Base-by-base conservation (phyloP, 1,139 yeast species). In the Suhomyces panamericanus region DNA sequence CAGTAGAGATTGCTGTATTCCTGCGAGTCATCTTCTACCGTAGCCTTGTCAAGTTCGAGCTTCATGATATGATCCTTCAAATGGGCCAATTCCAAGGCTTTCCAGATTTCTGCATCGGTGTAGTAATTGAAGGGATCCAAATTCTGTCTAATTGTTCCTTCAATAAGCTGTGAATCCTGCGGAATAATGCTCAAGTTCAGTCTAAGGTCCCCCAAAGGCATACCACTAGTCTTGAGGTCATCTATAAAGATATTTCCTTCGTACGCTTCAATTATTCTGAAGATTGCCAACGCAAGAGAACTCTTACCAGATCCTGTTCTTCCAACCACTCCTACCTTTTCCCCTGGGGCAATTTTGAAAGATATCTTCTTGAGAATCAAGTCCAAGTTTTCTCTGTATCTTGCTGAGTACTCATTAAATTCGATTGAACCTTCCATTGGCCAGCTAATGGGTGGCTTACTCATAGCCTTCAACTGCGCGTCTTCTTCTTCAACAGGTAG, bases 291-390 rank as follows among this genome's bases (percentile, higher is more conserved):
- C 0, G 97, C 90, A 58, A 93, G 75, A 1, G 96, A 87, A 0
- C 96, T 87, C 65, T 93, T 93, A 47, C 99, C 99, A 3, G 98
- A 98, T 52, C 99, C 99, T 0, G 99, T 91, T 61, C 98, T 78
- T 39, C 95, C 95, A 48, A 91, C 98, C 67, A 93, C 89, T 52
- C 99, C 99, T 56, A 93, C 75, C 64, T 93, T 93, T 63, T 93
- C 98, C 49, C 77, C 75, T 1, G 95, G 82, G 48, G 83, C 77
- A 57, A 93, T 80, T 17, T 77, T 70, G 49, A 93, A 65, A 52
- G 77, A 79, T 54, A 93, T 81, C 51, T 84, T 73, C 61, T 83
- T 86, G 67, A 93, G 75, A 13, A 90, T 95, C 41, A 87, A 73
- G 44, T 87, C 96, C 52, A 90, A 75, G 46, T 86, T 96, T 2